Evolutionary conservation across 768 basidiomycete species (phyloP), one percentile per base, ranked within the genome.

Genomic region (Lentinula sp.): DNA sequence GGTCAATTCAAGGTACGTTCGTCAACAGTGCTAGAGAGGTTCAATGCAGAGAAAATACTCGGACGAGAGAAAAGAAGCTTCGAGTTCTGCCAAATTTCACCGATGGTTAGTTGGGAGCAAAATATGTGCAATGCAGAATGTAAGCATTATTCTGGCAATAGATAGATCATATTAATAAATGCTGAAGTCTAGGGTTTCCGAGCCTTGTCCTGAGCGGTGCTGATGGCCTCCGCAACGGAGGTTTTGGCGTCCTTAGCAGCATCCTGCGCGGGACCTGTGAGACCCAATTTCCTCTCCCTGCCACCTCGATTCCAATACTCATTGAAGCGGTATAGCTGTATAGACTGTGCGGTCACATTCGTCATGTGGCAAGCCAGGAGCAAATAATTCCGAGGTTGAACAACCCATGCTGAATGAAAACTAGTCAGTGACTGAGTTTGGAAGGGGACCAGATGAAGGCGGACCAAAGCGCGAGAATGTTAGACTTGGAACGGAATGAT

Each of bases 381-480:
- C 61, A 98, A 82, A 77, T 98, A 97, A 73, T 98, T 98, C 66
- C 96, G 87, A 7, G 96, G 96, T 66, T 95, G 87, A 45, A 98
- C 95, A 63, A 85, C 84, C 95, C 95, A 98, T 60, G 95, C 95
- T 95, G 65, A 10, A 58, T 43, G 59, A 42, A 31, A 35, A 31
- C 31, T 43, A 59, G 18, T 67, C 59, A 46, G 63, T 21, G 43
- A 15, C 35, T 42, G 11, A 31, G 37, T 31, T 11, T 49, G 54
- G 4, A 37, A 31, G 46, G 21, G 66, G 62, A 65, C 16, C 1
- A 21, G 11, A 11, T 53, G 16, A 50, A 43, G 43, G 73, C 84
- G 62, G 57, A 93, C 93, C 93, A 67, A 95, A 95, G 16, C 95
- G 91, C 89, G 95, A 95, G 79, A 98, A 98, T 63, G 97, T 93